Evolutionary conservation across 2,329 filamentous ascomycete genomes (phyloP).

Genomic region (Colletotrichum sp.): DNA sequence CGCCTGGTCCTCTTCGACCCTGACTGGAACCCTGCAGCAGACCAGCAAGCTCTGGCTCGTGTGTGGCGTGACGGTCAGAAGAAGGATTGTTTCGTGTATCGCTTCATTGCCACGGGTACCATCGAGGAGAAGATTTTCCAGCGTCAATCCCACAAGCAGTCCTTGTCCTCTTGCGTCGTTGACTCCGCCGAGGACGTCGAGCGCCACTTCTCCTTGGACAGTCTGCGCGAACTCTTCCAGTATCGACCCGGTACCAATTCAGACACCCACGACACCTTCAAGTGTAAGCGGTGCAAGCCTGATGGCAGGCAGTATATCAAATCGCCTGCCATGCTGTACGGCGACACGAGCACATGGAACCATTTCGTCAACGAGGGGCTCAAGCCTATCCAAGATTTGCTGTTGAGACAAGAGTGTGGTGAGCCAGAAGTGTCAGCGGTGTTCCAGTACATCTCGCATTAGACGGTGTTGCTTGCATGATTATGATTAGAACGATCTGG

Average conservation of each 20-base stretch:
- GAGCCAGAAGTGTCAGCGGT: conserved; percentile 88
- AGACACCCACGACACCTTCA: conserved; percentile 98
- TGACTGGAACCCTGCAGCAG: conserved; percentile 96
- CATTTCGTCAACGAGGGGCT: conserved; percentile 88
- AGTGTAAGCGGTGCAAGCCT: conserved; percentile 91
- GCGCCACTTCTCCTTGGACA: conserved; percentile 92
- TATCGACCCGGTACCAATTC: conserved; percentile 84
- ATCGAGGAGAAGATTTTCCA: conserved; percentile 99
- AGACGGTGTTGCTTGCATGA: not conserved
- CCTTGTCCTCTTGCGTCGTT: conserved; percentile 92
- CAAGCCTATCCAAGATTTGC: conserved; percentile 84
- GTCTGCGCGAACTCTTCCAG: conserved; percentile 90
- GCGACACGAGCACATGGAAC: conserved; percentile 99
- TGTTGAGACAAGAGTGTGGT: conserved; percentile 83
- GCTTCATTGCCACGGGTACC: conserved; percentile 97
- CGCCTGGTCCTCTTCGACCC: conserved; percentile 95
- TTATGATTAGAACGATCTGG: not conserved
- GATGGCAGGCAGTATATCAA: conserved; percentile 89
- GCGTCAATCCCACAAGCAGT: conserved; percentile 97
- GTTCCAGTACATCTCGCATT: conserved; percentile 98
- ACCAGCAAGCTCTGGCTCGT: conserved; percentile 94
- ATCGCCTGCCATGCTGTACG: conserved; percentile 93
- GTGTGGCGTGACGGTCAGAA: conserved; percentile 99
- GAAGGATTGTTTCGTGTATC: conserved; percentile 99
- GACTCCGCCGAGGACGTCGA: conserved; percentile 97